Percentiles rank a stretch among this genome's conserved stretches.
These are phyloP conservation scores for Asterochloris erici DNA, from an alignment of 139 green algal species.

Conservation along the genomic window DNA sequence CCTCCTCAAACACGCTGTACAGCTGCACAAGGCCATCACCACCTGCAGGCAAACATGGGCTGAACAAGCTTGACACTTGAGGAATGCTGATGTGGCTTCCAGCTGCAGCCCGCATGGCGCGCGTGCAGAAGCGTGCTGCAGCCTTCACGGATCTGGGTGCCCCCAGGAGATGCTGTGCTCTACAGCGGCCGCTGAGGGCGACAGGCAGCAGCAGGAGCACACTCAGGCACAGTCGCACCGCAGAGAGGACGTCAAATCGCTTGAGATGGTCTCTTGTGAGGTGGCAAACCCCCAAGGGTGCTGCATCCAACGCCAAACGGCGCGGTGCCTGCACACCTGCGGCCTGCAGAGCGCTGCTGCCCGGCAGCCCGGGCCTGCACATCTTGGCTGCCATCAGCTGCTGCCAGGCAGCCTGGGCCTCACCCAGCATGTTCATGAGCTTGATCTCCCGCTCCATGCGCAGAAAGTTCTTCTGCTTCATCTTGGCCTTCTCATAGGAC, in stretches of 20 bases:
- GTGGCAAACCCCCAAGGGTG: too few relatives aligned
- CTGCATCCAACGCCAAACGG: too few relatives aligned
- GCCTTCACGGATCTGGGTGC: too few relatives aligned
- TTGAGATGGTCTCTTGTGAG: too few relatives aligned
- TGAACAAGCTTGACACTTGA: background rate
- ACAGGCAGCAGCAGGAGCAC: too few relatives aligned
- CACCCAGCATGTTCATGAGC: conserved; percentile 30
- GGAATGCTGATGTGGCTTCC: background rate
- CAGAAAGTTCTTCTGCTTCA: conserved; percentile 41
- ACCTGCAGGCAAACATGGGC: background rate
- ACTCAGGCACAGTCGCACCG: too few relatives aligned
- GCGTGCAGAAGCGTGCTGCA: too few relatives aligned
- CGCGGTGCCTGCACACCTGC: background rate
- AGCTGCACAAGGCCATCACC: conserved; percentile 45
- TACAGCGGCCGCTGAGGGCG: too few relatives aligned
- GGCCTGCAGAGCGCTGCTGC: background rate
- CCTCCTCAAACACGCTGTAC: conserved; percentile 60
- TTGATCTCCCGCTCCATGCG: conserved; percentile 32
- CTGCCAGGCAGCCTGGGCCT: background rate
- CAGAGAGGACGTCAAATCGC: too few relatives aligned
- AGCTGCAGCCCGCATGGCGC: background rate
- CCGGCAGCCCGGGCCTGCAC: background rate
- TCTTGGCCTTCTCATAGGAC: conserved; percentile 71
- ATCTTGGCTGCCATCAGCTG: background rate
- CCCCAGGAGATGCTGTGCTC: too few relatives aligned